These are phyloP conservation scores for Monilinia aucupariae DNA, from an alignment of 2,329 filamentous ascomycete species.

Conservation along the genomic window DNA sequence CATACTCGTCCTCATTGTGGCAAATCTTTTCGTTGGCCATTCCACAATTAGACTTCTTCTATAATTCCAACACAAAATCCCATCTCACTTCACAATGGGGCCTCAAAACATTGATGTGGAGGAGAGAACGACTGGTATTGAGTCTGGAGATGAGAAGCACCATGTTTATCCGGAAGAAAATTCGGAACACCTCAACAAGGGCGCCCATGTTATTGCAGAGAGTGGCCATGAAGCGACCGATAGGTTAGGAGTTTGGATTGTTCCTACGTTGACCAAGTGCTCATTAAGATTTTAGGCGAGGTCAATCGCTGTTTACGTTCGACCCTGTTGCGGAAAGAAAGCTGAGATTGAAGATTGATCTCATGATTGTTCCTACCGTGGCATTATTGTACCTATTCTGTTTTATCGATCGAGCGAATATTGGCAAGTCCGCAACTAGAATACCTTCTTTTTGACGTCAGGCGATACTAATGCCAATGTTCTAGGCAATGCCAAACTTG, in stretches of 20 bases:
- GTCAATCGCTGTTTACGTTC: slow-evolving; percentile 36
- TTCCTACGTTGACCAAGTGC: slow-evolving; percentile 27
- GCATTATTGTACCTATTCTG: slow-evolving; percentile 64
- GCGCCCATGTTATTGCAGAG: slow-evolving; percentile 28
- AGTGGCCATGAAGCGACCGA: slow-evolving; percentile 31
- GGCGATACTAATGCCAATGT: background rate
- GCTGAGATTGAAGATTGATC: slow-evolving; percentile 59
- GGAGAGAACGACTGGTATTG: slow-evolving; percentile 1
- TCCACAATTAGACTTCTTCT: background rate
- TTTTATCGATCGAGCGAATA: slow-evolving; percentile 70
- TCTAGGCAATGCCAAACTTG: slow-evolving; percentile 61
- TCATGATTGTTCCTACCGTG: slow-evolving; percentile 60
- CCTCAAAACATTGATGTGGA: background rate
- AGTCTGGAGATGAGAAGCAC: slow-evolving; percentile 18
- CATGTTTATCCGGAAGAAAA: slow-evolving; percentile 21
- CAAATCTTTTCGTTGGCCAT: background rate
- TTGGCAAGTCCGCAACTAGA: slow-evolving; percentile 45
- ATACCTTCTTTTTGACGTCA: background rate
- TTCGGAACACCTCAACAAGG: background rate
- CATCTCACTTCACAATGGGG: background rate
- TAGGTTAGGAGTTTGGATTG: slow-evolving; percentile 20
- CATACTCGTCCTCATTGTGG: background rate
- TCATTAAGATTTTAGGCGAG: slow-evolving; percentile 36
- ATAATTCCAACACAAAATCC: background rate
- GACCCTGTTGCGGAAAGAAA: slow-evolving; percentile 52